These are phyloP conservation scores for Colletotrichum tofieldiae DNA, from an alignment of 2,329 filamentous ascomycete genomes.

Conservation along the genomic window DNA sequence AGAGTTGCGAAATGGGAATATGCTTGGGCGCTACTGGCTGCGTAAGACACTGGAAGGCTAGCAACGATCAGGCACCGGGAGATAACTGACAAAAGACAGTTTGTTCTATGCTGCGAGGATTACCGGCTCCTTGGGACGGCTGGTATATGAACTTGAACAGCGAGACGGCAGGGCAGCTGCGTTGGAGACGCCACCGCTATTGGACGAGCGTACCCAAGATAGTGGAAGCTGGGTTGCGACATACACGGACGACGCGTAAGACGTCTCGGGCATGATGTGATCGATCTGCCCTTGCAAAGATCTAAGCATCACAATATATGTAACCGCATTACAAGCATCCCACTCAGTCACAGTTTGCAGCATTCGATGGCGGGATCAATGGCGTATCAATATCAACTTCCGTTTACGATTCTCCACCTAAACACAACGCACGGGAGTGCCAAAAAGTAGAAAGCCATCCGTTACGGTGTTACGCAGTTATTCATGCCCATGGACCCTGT, in stretches of 20 bases:
- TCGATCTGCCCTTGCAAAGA: conserved; percentile 2
- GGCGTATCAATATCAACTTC: not conserved
- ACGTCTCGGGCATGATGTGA: not conserved
- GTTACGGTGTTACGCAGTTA: not conserved
- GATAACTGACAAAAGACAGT: not conserved
- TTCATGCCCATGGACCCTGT: not conserved
- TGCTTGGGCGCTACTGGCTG: conserved; percentile 5
- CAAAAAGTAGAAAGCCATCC: not conserved
- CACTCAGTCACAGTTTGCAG: not conserved
- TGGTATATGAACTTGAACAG: conserved; percentile 7
- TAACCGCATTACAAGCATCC: not conserved
- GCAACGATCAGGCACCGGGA: not conserved
- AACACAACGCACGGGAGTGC: not conserved
- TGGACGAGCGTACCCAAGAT: not conserved
- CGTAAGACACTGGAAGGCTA: not conserved
- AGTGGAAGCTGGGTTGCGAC: not conserved
- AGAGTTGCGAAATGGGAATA: conserved; percentile 4
- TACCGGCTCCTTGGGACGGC: not conserved
- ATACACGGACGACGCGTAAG: not conserved
- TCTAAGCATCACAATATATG: not conserved
- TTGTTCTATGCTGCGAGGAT: conserved; percentile 7
- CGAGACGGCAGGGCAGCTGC: not conserved
- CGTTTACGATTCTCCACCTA: conserved; percentile 12
- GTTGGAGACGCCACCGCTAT: too few species aligned
- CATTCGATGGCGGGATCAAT: not conserved